Evolutionary conservation across 1,284 basidiomycete genomes (phyloP), one percentile per base, ranked within the genome.

Genomic region (Marasmius oreades): DNA sequence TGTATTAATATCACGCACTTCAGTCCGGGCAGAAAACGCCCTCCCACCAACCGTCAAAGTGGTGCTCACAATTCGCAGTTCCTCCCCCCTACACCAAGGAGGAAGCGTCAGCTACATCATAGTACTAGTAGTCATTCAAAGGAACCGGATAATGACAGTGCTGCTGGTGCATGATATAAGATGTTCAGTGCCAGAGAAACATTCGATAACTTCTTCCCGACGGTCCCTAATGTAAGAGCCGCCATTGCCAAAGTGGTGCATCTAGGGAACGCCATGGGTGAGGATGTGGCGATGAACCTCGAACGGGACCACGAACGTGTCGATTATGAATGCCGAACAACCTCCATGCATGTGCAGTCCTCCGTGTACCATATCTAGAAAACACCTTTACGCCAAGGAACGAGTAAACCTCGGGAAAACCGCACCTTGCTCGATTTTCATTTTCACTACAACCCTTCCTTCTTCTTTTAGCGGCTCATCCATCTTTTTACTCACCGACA

Each of bases 381-480:
- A 26, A 26, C 5, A 45, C 43, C 2, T 3, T 45, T 24, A 11
- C 2, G 3, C 7, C 43, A 16, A 3, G 23, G 7, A 20, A 10
- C 14, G 11, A 24, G 43, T 46, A 8, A 16, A 24, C 2, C 23
- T 11, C 3, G 4, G 22, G 7, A 16, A 33, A 6, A 7, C 16
- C 47, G 47, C 18, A 50, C 47, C 47, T 50, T 50, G 47, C 28
- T 50, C 47, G 14, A 50, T 26, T 20, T 50, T 50, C 47, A 50
- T 50, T 7, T 50, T 50, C 8, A 50, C 28, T 16, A 50, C 47
- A 31, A 50, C 47, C 28, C 47, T 50, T 11, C 47, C 47, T 20
- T 50, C 47, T 26, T 50, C 12, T 20, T 33, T 50, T 26, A 33
- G 33, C 10, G 47, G 47, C 18, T 50, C 47, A 31, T 50, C 47